Evolutionary conservation across 805 yeast species (phyloP), one percentile per base, ranked within the genome.

Genomic region (Cyberlindnera mrakii): DNA sequence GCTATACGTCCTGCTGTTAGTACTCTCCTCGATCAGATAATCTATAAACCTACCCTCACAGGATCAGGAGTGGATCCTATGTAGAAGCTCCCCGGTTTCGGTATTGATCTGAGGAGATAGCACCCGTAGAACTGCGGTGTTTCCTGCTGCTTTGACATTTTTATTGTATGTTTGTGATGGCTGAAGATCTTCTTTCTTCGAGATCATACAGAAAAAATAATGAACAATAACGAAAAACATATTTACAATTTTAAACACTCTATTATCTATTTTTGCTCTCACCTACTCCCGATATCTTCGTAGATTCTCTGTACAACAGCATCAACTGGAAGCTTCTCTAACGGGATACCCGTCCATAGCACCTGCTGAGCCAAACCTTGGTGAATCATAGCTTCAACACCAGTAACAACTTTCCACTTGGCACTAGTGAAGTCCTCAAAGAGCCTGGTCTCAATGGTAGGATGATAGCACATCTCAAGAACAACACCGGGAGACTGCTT

Each of bases 61-160:
- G 95, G 95, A 53, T 85, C 75, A 1, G 93, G 91, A 0, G 95
- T 84, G 1, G 95, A 85, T 0, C 96, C 96, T 4, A 86, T 75
- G 55, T 86, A 86, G 53, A 80, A 80, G 9, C 84, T 74, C 33
- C 66, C 66, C 18, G 77, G 75, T 49, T 75, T 77, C 10, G 76
- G 70, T 3, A 72, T 54, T 0, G 91, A 83, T 47, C 78, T 77
- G 9, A 86, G 63, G 2, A 87, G 61, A 56, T 86, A 87, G 35
- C 85, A 86, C 40, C 88, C 80, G 58, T 86, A 86, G 44, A 85
- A 75, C 7, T 50, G 55, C 1, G 75, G 71, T 23, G 35, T 31
- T 35, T 39, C 41, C 33, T 27, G 39, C 14, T 32, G 20, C 36
- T 33, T 23, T 3, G 30, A 15, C 11, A 16, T 13, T 16, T 18